phyloP scores from a whole-genome alignment of 306 rosid species.

The Cicer bijugum region DNA sequence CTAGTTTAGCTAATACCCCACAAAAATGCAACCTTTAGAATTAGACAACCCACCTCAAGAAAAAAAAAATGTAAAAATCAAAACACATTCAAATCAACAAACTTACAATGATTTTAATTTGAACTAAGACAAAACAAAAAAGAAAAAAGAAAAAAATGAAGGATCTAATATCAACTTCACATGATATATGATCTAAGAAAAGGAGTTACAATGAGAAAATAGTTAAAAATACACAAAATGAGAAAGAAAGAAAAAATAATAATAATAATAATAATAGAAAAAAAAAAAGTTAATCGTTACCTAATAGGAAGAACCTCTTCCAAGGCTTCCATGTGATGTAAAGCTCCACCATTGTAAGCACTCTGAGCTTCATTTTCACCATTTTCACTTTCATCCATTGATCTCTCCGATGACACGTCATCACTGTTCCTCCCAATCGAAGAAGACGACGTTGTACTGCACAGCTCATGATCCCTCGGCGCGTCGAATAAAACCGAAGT shows the following conservation, averaged over 20 bases:
- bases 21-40: constrained; percentile 7
- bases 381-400: constrained; percentile 50
- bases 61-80: not conserved
- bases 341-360: constrained; percentile 64
- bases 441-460: constrained; percentile 66
- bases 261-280: not conserved
- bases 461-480: constrained; percentile 46
- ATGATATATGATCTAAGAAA: not conserved
- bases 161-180: constrained; percentile 34
- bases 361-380: constrained; percentile 73
- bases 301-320: constrained; percentile 85
- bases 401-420: constrained; percentile 57
- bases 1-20: constrained; percentile 2
- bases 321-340: constrained; percentile 71
- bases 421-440: constrained; percentile 93
- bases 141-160: not conserved
- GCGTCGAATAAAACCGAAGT: constrained; percentile 46
- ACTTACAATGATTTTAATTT: not conserved
- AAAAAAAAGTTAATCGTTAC: constrained; percentile 36
- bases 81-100: constrained; percentile 24
- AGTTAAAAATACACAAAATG: constrained; percentile 1
- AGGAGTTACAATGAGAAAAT: not conserved
- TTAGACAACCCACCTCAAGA: not conserved
- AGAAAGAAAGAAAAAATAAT: not conserved
- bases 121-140: not conserved